These are phyloP conservation scores for Fusarium brachygibbosum DNA, from an alignment of 2,329 filamentous ascomycete genomes.

Conservation along the genomic window DNA sequence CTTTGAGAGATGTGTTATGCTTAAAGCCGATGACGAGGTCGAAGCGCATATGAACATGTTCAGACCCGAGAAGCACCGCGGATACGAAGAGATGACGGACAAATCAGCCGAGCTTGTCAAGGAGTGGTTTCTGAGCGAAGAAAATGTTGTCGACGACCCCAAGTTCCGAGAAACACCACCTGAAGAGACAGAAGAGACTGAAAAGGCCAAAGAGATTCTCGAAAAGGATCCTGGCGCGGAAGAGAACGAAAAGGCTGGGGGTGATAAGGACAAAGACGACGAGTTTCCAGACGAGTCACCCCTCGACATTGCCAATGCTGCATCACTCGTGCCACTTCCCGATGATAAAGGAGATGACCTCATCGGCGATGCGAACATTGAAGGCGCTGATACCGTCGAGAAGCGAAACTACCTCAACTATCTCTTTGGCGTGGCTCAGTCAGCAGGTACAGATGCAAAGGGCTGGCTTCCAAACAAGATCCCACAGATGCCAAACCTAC, in stretches of 20 bases:
- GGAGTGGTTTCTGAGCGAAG: conserved; percentile 67
- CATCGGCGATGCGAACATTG: conserved; percentile 50
- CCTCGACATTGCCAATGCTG: conserved; percentile 66
- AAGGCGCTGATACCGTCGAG: conserved; percentile 52
- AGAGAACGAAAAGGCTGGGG: conserved; percentile 14
- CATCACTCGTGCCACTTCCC: conserved; percentile 63
- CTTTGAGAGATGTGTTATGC: conserved; percentile 71
- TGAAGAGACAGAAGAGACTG: conserved; percentile 53
- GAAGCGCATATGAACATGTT: conserved; percentile 79
- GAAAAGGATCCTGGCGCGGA: conserved; percentile 38
- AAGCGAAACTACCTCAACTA: conserved; percentile 63
- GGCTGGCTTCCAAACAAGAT: conserved; percentile 62
- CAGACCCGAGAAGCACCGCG: conserved; percentile 69
- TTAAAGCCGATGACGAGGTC: conserved; percentile 76
- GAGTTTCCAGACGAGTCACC: conserved; percentile 56
- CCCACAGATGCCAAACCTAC: conserved; percentile 54
- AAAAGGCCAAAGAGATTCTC: conserved; percentile 45
- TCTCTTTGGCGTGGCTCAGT: conserved; percentile 63
- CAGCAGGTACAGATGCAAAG: conserved; percentile 60
- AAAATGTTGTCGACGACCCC: conserved; percentile 60
- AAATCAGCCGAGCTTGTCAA: conserved; percentile 69
- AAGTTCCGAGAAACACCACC: conserved; percentile 59
- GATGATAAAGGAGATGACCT: conserved; percentile 56
- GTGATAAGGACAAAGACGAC: conserved; percentile 18
- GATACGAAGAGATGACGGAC: conserved; percentile 74